Evolutionary conservation across 169 alveolate genomes (phyloP), one percentile per base, ranked within the genome.

Genomic region (Haemoproteus tartakovskyi): DNA sequence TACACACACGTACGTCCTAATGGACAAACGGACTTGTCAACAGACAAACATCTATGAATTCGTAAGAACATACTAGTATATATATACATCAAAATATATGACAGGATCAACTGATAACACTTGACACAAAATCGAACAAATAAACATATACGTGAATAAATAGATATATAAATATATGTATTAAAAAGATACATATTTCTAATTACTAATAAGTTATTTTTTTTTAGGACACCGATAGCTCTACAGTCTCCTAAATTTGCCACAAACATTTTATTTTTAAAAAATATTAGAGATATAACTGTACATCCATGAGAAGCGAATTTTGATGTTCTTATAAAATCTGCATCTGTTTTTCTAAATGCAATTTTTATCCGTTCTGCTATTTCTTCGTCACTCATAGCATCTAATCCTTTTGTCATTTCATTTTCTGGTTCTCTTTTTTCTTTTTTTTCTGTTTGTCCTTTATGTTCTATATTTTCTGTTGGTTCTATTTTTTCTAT

Each of bases 181-280:
- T 11, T 33, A 8, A 14, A 16, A 3, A n/a, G n/a, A 11, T 12
- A 14, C 29, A n/a, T n/a, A 41, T 2, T 21, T 12, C 1, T n/a
- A 40, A 30, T 40, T 67, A 67, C 82, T 37, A 67, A 47, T 0
- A 51, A 22, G 24, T 67, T 43, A 37, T 54, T 67, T 47, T 43
- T 33, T 19, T 67, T 67, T 37, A 67, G 61, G 40, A 67, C 33
- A 2, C 82, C 82, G 29, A 67, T 52, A n/a, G 82, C 82, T 59
- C 82, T n/a, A 43, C 82, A 67, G 26, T 67, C 82, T 21, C 82
- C 82, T 9, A 67, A 36, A 16, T 67, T 67, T 37, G 74, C 82
- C 19, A 67, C 16, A 54, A 52, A 67, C 82, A 67, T 67, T 41
- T 67, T 67, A 46, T 67, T 67, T 47, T 56, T 67, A 11, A 67